Conservation (phyloP, 768 basidiomycete genomes). For the Melanogaster broomeanus region DNA sequence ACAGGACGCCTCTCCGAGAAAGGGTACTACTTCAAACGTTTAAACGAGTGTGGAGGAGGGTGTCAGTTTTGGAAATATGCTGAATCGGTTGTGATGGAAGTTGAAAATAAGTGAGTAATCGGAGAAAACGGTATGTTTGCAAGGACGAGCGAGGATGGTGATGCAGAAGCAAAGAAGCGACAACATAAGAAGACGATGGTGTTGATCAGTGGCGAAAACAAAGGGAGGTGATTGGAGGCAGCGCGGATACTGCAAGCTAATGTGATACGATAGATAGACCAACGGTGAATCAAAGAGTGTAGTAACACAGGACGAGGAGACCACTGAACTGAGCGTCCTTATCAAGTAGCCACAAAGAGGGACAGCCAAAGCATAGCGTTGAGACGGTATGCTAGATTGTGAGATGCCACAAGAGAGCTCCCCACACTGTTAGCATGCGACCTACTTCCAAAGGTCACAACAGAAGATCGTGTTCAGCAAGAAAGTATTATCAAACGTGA, state of each 20-base stretch:
- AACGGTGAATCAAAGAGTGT: slow-evolving; percentile 18
- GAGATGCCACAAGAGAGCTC: slow-evolving; percentile 16
- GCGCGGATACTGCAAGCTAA: slow-evolving; percentile 27
- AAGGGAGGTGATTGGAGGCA: slow-evolving; percentile 19
- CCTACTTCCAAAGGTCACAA: slow-evolving; percentile 19
- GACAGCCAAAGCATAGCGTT: slow-evolving; percentile 1
- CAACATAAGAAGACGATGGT: slow-evolving; percentile 20
- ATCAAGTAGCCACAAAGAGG: slow-evolving; percentile 11
- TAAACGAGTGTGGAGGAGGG: slow-evolving; percentile 31
- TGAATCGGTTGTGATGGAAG: slow-evolving; percentile 19
- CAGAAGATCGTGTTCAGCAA: slow-evolving; percentile 19
- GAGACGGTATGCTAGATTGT: slow-evolving; percentile 6
- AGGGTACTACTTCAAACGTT: too few relatives aligned
- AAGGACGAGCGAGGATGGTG: slow-evolving; percentile 21
- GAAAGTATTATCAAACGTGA: slow-evolving; percentile 16
- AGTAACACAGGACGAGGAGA: slow-evolving; percentile 16
- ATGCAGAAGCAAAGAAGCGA: slow-evolving; percentile 25
- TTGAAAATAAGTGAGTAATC: slow-evolving; percentile 9
- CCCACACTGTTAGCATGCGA: slow-evolving; percentile 8
- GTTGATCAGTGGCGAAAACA: slow-evolving; percentile 6
- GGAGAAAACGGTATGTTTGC: slow-evolving; percentile 15
- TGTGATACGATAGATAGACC: slow-evolving; percentile 28
- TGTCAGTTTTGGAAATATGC: slow-evolving; percentile 26
- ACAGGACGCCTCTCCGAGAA: slow-evolving; percentile 32
- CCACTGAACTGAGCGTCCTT: slow-evolving; percentile 20